Evolutionary conservation across 441 rosid species (phyloP).

Genomic region (Viola pubescens): DNA sequence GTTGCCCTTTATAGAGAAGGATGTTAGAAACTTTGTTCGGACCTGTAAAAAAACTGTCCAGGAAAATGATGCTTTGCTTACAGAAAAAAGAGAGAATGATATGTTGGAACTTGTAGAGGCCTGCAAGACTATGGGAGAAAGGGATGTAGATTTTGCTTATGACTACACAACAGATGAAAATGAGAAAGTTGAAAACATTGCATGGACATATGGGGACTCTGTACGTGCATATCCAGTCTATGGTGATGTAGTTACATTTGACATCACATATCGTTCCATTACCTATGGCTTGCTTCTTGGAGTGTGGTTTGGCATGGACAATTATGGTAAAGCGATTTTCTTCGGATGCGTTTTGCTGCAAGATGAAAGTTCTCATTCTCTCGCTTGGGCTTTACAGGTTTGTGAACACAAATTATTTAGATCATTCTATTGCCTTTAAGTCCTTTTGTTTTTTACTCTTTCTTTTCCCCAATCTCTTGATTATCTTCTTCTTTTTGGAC

Average conservation of each 20-base stretch:
- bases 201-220: conserved; percentile 74
- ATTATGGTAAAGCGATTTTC: conserved; percentile 55
- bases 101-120: conserved; percentile 65
- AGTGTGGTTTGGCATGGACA: conserved; percentile 70
- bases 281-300: conserved; percentile 79
- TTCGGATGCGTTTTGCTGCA: conserved; percentile 80
- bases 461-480: conserved; percentile 4
- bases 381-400: conserved; percentile 94
- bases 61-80: conserved; percentile 77
- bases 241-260: conserved; percentile 77
- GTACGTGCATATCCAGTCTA: conserved; percentile 44
- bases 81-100: conserved; percentile 66
- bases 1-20: conserved; percentile 81
- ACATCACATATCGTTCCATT: conserved; percentile 65
- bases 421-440: conserved; percentile 21
- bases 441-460: conserved; percentile 24
- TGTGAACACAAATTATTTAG: conserved; percentile 31
- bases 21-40: conserved; percentile 84
- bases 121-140: conserved; percentile 57
- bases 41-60: conserved; percentile 74
- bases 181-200: conserved; percentile 67
- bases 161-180: conserved; percentile 55
- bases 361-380: conserved; percentile 59
- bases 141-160: conserved; percentile 55
- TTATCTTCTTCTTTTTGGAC: conserved; percentile 37